phyloP scores from a whole-genome alignment of 768 basidiomycete genomes.

The Fistulinella prunicolor region DNA sequence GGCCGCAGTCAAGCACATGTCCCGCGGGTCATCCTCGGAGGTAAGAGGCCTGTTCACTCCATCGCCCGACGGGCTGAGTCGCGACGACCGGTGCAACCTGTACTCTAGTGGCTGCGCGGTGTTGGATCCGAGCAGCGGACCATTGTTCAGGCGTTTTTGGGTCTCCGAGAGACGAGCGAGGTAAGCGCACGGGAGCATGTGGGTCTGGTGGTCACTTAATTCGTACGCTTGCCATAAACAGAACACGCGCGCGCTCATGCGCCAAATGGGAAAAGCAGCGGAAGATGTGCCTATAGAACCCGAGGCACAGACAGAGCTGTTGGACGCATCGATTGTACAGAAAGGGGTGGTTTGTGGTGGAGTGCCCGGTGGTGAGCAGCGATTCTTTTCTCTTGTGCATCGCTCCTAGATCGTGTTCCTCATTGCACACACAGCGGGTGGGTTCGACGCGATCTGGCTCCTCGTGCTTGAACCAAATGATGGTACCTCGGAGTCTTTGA shows the following conservation, averaged over 20 bases:
- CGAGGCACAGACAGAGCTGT: slow-evolving; percentile 74
- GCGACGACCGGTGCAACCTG: background rate
- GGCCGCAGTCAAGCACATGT: slow-evolving; percentile 58
- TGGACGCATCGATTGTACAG: slow-evolving; percentile 72
- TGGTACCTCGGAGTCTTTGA: slow-evolving; percentile 48
- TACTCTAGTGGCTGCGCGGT: slow-evolving; percentile 44
- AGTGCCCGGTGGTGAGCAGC: slow-evolving; percentile 83
- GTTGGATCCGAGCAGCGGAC: slow-evolving; percentile 14
- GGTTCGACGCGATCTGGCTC: slow-evolving; percentile 96
- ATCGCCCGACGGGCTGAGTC: background rate
- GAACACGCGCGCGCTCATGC: slow-evolving; percentile 79
- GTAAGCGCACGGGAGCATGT: slow-evolving; percentile 31
- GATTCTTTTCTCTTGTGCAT: background rate
- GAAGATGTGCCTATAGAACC: slow-evolving; percentile 84
- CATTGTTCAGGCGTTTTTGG: slow-evolving; percentile 54
- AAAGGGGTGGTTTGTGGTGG: slow-evolving; percentile 92
- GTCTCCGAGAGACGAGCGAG: slow-evolving; percentile 57
- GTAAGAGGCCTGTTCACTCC: slow-evolving; percentile 38
- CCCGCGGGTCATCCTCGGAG: slow-evolving; percentile 48
- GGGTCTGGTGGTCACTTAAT: background rate
- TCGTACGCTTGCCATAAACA: slow-evolving; percentile 31
- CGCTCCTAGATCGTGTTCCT: background rate
- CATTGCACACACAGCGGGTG: slow-evolving; percentile 64
- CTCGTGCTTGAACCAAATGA: slow-evolving; percentile 66
- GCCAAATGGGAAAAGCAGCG: slow-evolving; percentile 72